Conservation (phyloP, 2,329 filamentous ascomycete species). For the Metarhizium brunneum region DNA sequence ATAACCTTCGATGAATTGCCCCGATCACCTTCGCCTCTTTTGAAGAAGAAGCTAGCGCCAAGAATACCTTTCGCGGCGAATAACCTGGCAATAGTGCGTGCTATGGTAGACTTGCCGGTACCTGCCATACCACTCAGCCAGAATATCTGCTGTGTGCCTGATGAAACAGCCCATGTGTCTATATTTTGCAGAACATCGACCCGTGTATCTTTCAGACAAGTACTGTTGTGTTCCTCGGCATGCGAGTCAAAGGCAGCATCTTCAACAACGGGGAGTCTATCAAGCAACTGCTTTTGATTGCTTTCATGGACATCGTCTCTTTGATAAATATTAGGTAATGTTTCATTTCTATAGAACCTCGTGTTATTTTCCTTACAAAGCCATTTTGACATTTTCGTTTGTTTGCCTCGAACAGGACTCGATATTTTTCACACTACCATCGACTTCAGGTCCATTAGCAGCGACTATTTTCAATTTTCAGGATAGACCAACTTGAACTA, state of each 20-base stretch:
- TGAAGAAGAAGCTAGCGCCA: conserved; percentile 36
- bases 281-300: background rate
- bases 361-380: too few relatives aligned
- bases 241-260: conserved; percentile 24
- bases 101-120: conserved; percentile 30
- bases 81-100: conserved; percentile 17
- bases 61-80: conserved; percentile 10
- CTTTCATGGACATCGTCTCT: background rate
- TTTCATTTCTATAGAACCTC: too few relatives aligned
- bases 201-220: conserved; percentile 22
- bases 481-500: too few relatives aligned
- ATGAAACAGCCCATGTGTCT: conserved; percentile 15
- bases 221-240: conserved; percentile 21
- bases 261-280: background rate
- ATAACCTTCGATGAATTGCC: conserved; percentile 26
- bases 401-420: too few relatives aligned
- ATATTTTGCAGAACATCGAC: conserved; percentile 18
- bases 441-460: too few relatives aligned
- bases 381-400: too few relatives aligned
- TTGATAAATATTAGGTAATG: too few relatives aligned
- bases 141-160: conserved; percentile 18
- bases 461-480: too few relatives aligned
- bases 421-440: too few relatives aligned
- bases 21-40: conserved; percentile 28
- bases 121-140: conserved; percentile 30